These are phyloP conservation scores for Corylus heterophylla DNA, from an alignment of 306 rosid species.

Conservation along the genomic window DNA sequence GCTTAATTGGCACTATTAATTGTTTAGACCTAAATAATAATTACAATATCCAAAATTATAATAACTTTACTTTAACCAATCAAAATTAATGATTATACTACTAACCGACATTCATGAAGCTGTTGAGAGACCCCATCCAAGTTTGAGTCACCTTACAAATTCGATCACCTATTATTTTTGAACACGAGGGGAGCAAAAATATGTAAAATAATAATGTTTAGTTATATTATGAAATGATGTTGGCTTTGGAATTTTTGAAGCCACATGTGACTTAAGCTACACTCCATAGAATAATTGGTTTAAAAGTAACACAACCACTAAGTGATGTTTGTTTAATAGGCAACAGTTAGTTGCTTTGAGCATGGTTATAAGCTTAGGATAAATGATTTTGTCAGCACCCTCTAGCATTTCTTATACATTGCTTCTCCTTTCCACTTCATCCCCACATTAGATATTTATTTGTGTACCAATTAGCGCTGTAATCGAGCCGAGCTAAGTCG, in stretches of 20 bases:
- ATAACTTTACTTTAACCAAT: background rate
- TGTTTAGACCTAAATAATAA: background rate
- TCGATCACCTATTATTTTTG: background rate
- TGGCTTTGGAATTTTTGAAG: slow-evolving; percentile 33
- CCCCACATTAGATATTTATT: slow-evolving; percentile 41
- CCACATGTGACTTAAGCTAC: slow-evolving; percentile 65
- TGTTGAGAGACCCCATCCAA: slow-evolving; percentile 1
- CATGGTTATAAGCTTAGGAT: slow-evolving; percentile 47
- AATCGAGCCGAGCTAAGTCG: no score
- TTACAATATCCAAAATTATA: background rate
- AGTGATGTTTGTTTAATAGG: slow-evolving; percentile 44
- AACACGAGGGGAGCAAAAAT: background rate
- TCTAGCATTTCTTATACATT: slow-evolving; percentile 57
- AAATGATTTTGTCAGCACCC: slow-evolving; percentile 38
- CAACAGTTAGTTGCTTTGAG: slow-evolving; percentile 61
- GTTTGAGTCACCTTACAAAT: background rate
- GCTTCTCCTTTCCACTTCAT: slow-evolving; percentile 66
- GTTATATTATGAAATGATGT: slow-evolving; percentile 43
- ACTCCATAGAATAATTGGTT: slow-evolving; percentile 64
- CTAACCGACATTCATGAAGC: slow-evolving; percentile 20
- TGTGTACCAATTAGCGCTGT: no score
- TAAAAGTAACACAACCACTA: slow-evolving; percentile 68
- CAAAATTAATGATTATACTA: slow-evolving; percentile 9
- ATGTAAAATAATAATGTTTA: slow-evolving; percentile 8
- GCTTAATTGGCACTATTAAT: background rate